A percentile compares a stretch with the other conserved stretches of the same genome.
phyloP scores from a whole-genome alignment of 768 basidiomycete genomes.

The Rhodotorula diobovata region DNA sequence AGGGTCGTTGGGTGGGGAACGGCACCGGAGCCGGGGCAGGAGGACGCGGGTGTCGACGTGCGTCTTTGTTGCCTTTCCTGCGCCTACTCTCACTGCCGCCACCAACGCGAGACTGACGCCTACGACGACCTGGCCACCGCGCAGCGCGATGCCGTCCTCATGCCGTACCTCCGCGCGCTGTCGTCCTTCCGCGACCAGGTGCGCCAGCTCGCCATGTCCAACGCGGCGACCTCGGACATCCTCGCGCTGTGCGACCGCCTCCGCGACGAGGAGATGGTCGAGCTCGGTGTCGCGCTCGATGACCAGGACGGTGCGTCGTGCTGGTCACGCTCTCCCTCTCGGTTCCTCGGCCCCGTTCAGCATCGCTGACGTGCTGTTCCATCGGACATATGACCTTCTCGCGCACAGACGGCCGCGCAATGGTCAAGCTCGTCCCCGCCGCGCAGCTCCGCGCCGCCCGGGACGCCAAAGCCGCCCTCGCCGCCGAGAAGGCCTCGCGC shows the following conservation, averaged over 20 bases:
- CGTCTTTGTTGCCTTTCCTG: conserved; percentile 24
- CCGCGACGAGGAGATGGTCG: conserved; percentile 80
- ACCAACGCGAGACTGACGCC: background rate
- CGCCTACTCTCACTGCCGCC: background rate
- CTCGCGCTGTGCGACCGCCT: conserved; percentile 81
- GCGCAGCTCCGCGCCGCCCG: conserved; percentile 73
- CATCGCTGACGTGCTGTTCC: too few relatives aligned
- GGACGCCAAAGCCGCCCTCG: conserved; percentile 76
- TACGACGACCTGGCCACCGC: background rate
- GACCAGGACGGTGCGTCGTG: conserved; percentile 83
- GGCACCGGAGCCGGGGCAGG: conserved; percentile 34
- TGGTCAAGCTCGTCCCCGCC: conserved; percentile 84
- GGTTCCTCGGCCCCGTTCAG: too few relatives aligned
- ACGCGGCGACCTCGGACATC: conserved; percentile 66
- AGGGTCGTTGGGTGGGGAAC: conserved; percentile 74
- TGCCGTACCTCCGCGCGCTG: conserved; percentile 80
- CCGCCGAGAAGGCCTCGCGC: conserved; percentile 70
- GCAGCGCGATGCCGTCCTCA: conserved; percentile 75
- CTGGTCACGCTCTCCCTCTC: background rate
- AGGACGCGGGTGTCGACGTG: conserved; percentile 48
- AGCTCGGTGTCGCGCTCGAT: conserved; percentile 92
- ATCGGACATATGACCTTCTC: too few relatives aligned
- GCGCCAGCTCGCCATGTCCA: conserved; percentile 68
- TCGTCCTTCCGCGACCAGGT: conserved; percentile 90
- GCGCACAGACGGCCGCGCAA: conserved; percentile 81